Evolutionary conservation across 106 monocot genomes (phyloP).

Genomic region (Acanthochlamys bracteata): DNA sequence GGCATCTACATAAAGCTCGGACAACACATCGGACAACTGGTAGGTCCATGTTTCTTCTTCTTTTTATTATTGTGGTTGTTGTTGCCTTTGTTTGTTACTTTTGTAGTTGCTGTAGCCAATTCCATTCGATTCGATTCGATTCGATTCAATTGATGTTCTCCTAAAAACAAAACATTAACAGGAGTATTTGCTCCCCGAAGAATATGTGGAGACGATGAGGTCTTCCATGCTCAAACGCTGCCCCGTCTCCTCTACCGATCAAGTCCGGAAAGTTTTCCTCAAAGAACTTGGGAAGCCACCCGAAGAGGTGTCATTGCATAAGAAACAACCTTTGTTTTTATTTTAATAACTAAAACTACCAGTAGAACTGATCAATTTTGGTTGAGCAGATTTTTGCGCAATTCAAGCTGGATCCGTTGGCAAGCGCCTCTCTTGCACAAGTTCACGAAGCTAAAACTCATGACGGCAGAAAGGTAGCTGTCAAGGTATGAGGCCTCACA

Average conservation of each 20-base stretch:
- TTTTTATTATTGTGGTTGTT: neutral
- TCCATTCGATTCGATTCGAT: no score
- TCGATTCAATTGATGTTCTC: no score
- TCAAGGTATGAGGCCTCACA: slow-evolving; percentile 74
- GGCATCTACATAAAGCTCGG: slow-evolving; percentile 98
- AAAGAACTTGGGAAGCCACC: slow-evolving; percentile 78
- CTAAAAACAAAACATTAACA: no score
- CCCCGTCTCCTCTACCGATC: slow-evolving; percentile 82
- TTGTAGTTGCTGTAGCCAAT: no score
- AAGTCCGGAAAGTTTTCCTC: slow-evolving; percentile 62
- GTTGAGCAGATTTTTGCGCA: slow-evolving; percentile 58
- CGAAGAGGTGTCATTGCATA: slow-evolving; percentile 40
- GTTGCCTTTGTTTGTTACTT: neutral
- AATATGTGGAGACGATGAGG: slow-evolving; percentile 87
- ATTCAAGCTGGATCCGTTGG: slow-evolving; percentile 72
- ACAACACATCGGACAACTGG: slow-evolving; percentile 83
- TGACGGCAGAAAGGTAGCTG: slow-evolving; percentile 82
- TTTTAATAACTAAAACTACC: slow-evolving; percentile 11
- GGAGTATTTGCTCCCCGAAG: slow-evolving; percentile 88
- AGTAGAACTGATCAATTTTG: no score
- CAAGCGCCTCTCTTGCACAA: slow-evolving; percentile 98
- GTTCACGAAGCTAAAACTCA: slow-evolving; percentile 83
- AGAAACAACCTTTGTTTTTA: neutral
- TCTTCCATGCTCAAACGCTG: slow-evolving; percentile 81
- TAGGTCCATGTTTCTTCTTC: slow-evolving; percentile 6